phyloP scores from a whole-genome alignment of 139 green algal species.

The Medakamo hakoo region DNA sequence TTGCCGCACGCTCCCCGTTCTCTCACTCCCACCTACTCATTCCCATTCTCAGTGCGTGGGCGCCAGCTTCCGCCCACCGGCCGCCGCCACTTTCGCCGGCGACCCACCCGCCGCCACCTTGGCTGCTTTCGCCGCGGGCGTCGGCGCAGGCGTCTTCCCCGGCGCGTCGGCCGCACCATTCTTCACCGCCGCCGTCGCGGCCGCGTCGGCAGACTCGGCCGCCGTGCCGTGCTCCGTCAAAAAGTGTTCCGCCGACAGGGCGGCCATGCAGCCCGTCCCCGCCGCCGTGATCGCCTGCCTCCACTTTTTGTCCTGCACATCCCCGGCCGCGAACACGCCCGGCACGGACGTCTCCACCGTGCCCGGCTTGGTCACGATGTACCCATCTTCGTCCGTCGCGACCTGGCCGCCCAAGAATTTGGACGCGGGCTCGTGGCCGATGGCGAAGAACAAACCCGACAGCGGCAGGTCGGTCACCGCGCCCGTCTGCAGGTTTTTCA shows the following conservation, averaged over 20 bases:
- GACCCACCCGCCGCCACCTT: neutral
- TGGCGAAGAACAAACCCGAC: conserved; percentile 79
- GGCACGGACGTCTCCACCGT: conserved; percentile 46
- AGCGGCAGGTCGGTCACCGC: conserved; percentile 16
- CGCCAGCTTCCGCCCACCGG: neutral
- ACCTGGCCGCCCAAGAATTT: conserved; percentile 58
- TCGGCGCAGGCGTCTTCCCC: too few species aligned
- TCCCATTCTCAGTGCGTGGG: neutral
- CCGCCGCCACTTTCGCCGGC: neutral
- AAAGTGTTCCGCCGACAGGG: conserved; percentile 82
- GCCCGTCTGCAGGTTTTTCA: conserved; percentile 43
- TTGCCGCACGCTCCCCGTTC: too few species aligned
- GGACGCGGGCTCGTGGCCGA: conserved; percentile 72
- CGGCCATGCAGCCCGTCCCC: conserved; percentile 86
- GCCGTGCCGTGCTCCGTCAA: conserved; percentile 32
- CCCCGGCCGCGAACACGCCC: conserved; percentile 83
- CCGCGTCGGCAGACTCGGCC: neutral
- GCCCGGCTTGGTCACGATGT: conserved; percentile 41
- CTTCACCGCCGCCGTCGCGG: neutral
- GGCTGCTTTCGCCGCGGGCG: neutral
- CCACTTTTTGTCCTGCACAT: conserved; percentile 85
- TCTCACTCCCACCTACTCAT: too few species aligned
- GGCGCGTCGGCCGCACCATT: neutral
- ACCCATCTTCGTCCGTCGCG: conserved; percentile 59
- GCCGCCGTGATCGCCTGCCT: conserved; percentile 89